phyloP scores from a whole-genome alignment of 495 filamentous ascomycete genomes.

The Hypoxylon fuscum region DNA sequence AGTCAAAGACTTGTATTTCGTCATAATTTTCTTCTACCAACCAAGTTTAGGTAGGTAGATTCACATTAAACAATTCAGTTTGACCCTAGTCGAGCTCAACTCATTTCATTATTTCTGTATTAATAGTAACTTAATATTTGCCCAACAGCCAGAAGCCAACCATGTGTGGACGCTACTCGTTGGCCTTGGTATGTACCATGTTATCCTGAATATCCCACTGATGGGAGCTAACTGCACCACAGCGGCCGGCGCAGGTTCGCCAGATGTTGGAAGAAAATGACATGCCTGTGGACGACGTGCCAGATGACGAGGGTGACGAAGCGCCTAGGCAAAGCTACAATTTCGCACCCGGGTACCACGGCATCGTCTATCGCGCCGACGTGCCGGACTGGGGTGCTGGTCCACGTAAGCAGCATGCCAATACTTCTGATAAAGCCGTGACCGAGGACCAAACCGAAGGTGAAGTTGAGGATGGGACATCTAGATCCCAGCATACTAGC shows the following conservation, averaged over 20 bases:
- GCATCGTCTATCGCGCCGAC: slow-evolving; percentile 86
- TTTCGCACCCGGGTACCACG: slow-evolving; percentile 87
- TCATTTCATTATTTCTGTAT: too few species aligned
- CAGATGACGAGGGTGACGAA: slow-evolving; percentile 67
- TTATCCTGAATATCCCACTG: slow-evolving; percentile 1
- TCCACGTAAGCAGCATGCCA: slow-evolving; percentile 33
- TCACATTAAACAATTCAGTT: not conserved
- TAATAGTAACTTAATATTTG: not conserved
- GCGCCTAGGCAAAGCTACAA: slow-evolving; percentile 86
- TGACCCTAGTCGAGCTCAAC: too few species aligned
- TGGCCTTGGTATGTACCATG: slow-evolving; percentile 71
- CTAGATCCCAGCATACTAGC: slow-evolving; percentile 42
- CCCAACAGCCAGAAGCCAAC: slow-evolving; percentile 3
- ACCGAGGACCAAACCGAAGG: slow-evolving; percentile 28
- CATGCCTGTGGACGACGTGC: slow-evolving; percentile 80
- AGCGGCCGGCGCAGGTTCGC: slow-evolving; percentile 73
- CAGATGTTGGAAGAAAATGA: slow-evolving; percentile 74
- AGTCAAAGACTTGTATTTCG: slow-evolving; percentile 18
- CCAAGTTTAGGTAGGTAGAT: not conserved
- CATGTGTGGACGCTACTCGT: slow-evolving; percentile 90
- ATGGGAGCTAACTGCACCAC: slow-evolving; percentile 28
- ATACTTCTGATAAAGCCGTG: slow-evolving; percentile 7
- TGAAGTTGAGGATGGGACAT: slow-evolving; percentile 5
- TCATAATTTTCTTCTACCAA: slow-evolving; percentile 15
- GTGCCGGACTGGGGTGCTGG: slow-evolving; percentile 64